Percentiles rank a stretch among this genome's conserved stretches.
Evolutionary conservation across 345 rosid species (phyloP).

Genomic region (Brassica incana): DNA sequence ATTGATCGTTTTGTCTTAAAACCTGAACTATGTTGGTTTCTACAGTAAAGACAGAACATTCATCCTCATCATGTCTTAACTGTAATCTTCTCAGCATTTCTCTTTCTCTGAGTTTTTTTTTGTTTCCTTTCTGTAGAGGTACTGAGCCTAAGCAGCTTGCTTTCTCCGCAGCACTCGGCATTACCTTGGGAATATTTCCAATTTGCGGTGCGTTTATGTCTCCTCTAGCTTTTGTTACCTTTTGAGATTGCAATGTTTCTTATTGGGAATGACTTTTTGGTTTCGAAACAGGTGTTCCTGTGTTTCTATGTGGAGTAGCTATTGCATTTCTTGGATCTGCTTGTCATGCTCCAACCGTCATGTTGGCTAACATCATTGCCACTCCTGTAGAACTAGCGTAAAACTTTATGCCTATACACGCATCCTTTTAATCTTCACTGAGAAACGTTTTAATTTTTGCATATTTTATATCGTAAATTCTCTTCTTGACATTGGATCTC

Average conservation of each 20-base stretch:
- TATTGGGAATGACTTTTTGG: not conserved
- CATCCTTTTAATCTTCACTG: not conserved
- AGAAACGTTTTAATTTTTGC: not conserved
- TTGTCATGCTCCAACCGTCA: conserved; percentile 79
- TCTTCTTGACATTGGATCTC: conserved; percentile 13
- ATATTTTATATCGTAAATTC: not conserved
- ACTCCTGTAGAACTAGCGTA: conserved; percentile 90
- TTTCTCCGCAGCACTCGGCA: conserved; percentile 81
- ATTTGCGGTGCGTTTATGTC: conserved; percentile 63
- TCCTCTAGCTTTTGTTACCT: not conserved
- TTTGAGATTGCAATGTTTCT: conserved; percentile 27
- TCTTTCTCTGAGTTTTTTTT: conserved; percentile 14
- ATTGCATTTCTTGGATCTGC: conserved; percentile 71
- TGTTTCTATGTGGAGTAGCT: conserved; percentile 80
- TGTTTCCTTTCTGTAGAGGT: conserved; percentile 48
- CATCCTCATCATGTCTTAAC: too few relatives aligned
- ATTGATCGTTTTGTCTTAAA: not conserved
- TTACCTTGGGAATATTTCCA: conserved; percentile 81
- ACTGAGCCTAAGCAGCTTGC: conserved; percentile 92
- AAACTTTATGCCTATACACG: not conserved
- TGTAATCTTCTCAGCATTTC: too few relatives aligned
- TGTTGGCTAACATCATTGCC: conserved; percentile 87
- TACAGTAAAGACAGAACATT: not conserved
- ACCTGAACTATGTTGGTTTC: conserved; percentile 1
- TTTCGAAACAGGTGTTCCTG: conserved; percentile 68